phyloP scores from a whole-genome alignment of 176 grass and related monocot genomes.

The Dendrocalamus sinicus region DNA sequence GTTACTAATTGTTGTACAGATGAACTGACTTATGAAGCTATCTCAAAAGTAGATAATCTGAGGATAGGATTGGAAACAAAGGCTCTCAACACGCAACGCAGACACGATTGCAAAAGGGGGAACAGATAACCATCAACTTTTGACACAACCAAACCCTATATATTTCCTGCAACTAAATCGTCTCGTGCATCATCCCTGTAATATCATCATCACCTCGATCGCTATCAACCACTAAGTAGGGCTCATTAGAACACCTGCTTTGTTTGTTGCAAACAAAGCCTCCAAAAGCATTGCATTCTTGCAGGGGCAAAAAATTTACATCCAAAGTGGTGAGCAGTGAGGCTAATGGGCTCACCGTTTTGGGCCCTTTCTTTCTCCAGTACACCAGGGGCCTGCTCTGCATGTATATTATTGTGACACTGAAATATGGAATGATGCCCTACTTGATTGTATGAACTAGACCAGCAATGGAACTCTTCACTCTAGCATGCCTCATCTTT shows the following conservation, averaged over 20 bases:
- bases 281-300: not conserved
- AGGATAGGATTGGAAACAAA: not conserved
- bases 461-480: not conserved
- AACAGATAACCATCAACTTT: not conserved
- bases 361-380: not conserved
- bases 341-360: not conserved
- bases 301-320: no score
- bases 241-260: not conserved
- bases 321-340: not conserved
- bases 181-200: not conserved
- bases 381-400: not conserved
- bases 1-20: no score
- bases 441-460: not conserved
- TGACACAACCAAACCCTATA: not conserved
- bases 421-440: constrained; percentile 15
- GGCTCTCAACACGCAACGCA: not conserved
- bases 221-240: not conserved
- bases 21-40: no score
- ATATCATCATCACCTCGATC: not conserved
- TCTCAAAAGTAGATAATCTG: not conserved
- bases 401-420: not conserved
- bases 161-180: not conserved
- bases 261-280: not conserved
- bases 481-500: not conserved
- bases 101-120: not conserved